Percentiles rank a stretch among this genome's conserved stretches.
phyloP scores from a whole-genome alignment of 2,329 filamentous ascomycete genomes.

The Sporothrix sp. region DNA sequence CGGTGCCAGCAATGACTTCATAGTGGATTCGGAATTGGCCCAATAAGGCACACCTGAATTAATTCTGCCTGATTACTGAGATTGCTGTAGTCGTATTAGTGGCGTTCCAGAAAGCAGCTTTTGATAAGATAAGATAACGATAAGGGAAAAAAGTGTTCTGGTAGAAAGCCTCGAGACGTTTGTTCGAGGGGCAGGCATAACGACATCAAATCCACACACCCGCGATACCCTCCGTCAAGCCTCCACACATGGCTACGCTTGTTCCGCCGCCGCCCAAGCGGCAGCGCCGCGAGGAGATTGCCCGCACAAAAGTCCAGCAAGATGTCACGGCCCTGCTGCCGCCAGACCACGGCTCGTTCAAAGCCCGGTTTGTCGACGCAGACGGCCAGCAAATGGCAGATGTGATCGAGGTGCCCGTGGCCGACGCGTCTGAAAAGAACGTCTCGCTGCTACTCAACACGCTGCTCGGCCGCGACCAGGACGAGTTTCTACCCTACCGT shows the following conservation, averaged over 20 bases:
- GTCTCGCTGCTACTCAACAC: constrained; percentile 80
- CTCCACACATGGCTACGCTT: constrained; percentile 25
- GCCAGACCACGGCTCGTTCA: constrained; percentile 63
- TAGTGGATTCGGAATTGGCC: not conserved
- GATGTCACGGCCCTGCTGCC: constrained; percentile 60
- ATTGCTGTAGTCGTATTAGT: too few species aligned
- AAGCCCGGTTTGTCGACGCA: constrained; percentile 80
- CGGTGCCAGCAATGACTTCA: constrained; percentile 7
- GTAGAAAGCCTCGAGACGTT: constrained; percentile 1
- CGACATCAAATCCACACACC: too few species aligned
- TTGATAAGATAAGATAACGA: constrained; percentile 14
- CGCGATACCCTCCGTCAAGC: too few species aligned
- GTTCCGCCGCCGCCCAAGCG: constrained; percentile 49
- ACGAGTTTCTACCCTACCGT: constrained; percentile 52
- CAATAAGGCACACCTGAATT: too few species aligned
- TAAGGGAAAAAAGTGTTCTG: constrained; percentile 16
- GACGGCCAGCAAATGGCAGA: constrained; percentile 62
- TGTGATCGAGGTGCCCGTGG: constrained; percentile 65
- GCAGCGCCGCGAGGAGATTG: constrained; percentile 65
- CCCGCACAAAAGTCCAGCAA: constrained; percentile 64
- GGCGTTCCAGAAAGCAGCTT: too few species aligned
- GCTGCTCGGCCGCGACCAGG: constrained; percentile 55
- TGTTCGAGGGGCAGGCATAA: too few species aligned
- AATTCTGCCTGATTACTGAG: too few species aligned
- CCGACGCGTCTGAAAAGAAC: constrained; percentile 80